phyloP scores from a whole-genome alignment of 1,139 yeast genomes.

The Debaryomyces coudertii region DNA sequence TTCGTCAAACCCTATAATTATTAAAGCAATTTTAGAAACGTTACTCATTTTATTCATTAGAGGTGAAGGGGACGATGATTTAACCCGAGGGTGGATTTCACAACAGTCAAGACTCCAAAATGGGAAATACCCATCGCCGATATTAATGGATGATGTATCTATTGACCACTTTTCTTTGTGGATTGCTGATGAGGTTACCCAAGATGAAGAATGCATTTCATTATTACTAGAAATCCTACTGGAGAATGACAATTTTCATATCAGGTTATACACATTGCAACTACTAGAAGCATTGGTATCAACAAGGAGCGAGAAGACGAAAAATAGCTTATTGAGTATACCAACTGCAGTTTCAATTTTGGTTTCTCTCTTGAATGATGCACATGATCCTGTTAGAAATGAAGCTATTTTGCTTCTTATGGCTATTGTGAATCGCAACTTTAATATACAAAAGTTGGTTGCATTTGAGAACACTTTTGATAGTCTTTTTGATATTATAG shows the following conservation, averaged over 20 bases:
- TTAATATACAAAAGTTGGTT: slow-evolving; percentile 87
- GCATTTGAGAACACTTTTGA: slow-evolving; percentile 96
- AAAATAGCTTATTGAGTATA: slow-evolving; percentile 69
- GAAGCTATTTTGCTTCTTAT: slow-evolving; percentile 82
- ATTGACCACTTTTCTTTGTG: slow-evolving; percentile 89
- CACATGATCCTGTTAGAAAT: slow-evolving; percentile 86
- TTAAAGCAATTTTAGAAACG: slow-evolving; percentile 84
- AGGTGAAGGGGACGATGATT: slow-evolving; percentile 58
- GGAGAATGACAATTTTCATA: slow-evolving; percentile 66
- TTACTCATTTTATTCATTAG: slow-evolving; percentile 78
- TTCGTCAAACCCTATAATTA: slow-evolving; percentile 66
- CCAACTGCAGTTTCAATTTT: slow-evolving; percentile 83
- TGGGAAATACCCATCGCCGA: slow-evolving; percentile 83
- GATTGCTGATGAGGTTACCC: slow-evolving; percentile 94
- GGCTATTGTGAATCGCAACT: slow-evolving; percentile 80
- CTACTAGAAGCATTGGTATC: slow-evolving; percentile 81
- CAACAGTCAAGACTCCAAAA: slow-evolving; percentile 77
- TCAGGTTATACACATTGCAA: slow-evolving; percentile 79
- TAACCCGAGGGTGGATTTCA: slow-evolving; percentile 70
- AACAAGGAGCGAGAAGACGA: slow-evolving; percentile 73
- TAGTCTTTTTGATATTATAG: slow-evolving; percentile 71
- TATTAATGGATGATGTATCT: slow-evolving; percentile 58
- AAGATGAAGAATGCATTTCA: slow-evolving; percentile 60
- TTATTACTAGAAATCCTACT: slow-evolving; percentile 58
- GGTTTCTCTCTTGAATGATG: slow-evolving; percentile 69